phyloP scores from a whole-genome alignment of 148 eudicot species.

The Chenopodium berlandieri region DNA sequence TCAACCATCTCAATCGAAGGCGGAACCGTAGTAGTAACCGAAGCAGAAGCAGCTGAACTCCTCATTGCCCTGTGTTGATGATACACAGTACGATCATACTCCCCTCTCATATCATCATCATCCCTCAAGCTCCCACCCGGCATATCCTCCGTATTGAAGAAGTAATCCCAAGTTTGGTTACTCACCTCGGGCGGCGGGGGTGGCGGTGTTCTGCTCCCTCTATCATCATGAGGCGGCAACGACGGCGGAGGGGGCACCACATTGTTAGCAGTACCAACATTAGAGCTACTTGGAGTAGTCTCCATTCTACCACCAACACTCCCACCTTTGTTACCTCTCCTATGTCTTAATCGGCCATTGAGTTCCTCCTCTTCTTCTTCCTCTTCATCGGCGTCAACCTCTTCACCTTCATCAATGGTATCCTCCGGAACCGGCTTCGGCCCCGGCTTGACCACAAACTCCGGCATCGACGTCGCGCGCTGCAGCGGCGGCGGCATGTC shows the following conservation, averaged over 20 bases:
- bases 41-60: not conserved
- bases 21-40: constrained; percentile 21
- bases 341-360: constrained; percentile 10
- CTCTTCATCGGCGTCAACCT: constrained; percentile 39
- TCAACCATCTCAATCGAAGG: constrained; percentile 26
- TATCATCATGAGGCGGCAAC: constrained; percentile 22
- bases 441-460: constrained; percentile 35
- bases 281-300: not conserved
- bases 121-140: constrained; percentile 60
- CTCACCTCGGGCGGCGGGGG: constrained; percentile 42
- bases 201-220: constrained; percentile 27
- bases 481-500: constrained; percentile 41
- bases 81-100: constrained; percentile 39
- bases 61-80: constrained; percentile 32
- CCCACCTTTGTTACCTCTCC: constrained; percentile 6
- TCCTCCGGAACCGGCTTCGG: constrained; percentile 34
- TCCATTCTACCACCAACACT: constrained; percentile 32
- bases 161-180: constrained; percentile 52
- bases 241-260: constrained; percentile 35
- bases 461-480: constrained; percentile 77
- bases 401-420: constrained; percentile 49
- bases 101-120: constrained; percentile 46
- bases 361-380: constrained; percentile 39
- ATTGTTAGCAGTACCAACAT: not conserved
- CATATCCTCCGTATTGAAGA: constrained; percentile 52